Conservation (phyloP, 2,329 filamentous ascomycete species). For the Ophiocordyceps polyrhachis-furcata region DNA sequence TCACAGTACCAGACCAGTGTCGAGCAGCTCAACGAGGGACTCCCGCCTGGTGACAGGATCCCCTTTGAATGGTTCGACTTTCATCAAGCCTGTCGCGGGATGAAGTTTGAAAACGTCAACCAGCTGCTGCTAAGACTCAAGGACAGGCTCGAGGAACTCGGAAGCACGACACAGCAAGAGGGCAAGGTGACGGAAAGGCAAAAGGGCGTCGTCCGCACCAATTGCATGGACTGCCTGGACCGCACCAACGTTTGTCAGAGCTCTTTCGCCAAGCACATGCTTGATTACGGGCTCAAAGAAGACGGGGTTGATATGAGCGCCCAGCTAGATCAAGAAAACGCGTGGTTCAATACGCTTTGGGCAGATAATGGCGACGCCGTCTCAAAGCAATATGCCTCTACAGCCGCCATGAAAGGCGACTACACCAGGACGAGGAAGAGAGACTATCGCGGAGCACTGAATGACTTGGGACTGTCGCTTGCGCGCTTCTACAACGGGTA, state of each 20-base stretch:
- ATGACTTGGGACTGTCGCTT: conserved; percentile 76
- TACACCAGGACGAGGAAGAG: conserved; percentile 84
- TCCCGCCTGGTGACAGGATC: conserved; percentile 21
- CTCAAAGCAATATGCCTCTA: conserved; percentile 89
- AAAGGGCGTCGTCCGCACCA: conserved; percentile 68
- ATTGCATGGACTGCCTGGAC: conserved; percentile 97
- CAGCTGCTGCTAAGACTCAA: conserved; percentile 54
- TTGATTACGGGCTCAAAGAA: conserved; percentile 60
- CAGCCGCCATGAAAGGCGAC: conserved; percentile 88
- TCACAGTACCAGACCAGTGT: conserved; percentile 56
- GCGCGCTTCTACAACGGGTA: conserved; percentile 54
- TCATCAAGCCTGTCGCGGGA: conserved; percentile 75
- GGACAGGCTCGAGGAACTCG: conserved; percentile 46
- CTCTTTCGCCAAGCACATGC: conserved; percentile 65
- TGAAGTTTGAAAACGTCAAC: conserved; percentile 94
- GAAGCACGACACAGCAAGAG: conserved; percentile 45
- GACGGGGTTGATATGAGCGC: conserved; percentile 61
- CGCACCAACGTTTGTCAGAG: conserved; percentile 93
- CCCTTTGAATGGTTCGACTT: conserved; percentile 95
- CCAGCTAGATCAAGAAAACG: conserved; percentile 58
- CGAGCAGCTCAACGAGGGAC: conserved; percentile 44
- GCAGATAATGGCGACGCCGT: conserved; percentile 95
- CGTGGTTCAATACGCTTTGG: conserved; percentile 95
- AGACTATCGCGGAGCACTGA: conserved; percentile 77
- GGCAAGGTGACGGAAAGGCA: conserved; percentile 33